Percentiles rank a stretch among this genome's conserved stretches.
Evolutionary conservation across 306 rosid species (phyloP).

Genomic region (Malus fusca): DNA sequence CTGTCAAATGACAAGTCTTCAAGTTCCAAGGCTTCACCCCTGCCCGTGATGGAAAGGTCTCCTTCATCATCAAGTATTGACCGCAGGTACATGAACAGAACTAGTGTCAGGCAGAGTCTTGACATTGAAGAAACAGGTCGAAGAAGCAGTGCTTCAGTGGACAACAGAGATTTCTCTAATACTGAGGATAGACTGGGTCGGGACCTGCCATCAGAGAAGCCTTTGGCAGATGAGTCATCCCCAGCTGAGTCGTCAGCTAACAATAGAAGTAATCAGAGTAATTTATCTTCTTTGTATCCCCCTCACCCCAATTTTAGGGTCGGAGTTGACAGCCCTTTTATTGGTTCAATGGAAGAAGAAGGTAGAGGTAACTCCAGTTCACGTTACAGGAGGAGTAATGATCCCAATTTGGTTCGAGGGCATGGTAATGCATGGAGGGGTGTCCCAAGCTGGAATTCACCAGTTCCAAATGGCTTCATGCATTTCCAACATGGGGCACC

Average conservation of each 20-base stretch:
- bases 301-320: constrained; percentile 63
- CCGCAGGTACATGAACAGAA: constrained; percentile 49
- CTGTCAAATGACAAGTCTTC: constrained; percentile 65
- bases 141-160: constrained; percentile 46
- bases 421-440: constrained; percentile 96
- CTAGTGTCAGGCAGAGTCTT: constrained; percentile 49
- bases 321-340: constrained; percentile 73
- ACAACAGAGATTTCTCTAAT: constrained; percentile 53
- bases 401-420: constrained; percentile 66
- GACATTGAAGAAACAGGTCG: constrained; percentile 79
- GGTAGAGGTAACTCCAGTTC: constrained; percentile 64
- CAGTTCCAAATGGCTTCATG: constrained; percentile 80
- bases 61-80: constrained; percentile 79
- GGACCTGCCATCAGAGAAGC: constrained; percentile 58
- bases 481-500: constrained; percentile 92
- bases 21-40: constrained; percentile 76
- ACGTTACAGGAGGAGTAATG: constrained; percentile 71
- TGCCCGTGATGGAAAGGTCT: constrained; percentile 62
- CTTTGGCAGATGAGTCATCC: constrained; percentile 52
- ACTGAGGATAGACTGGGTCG: constrained; percentile 59
- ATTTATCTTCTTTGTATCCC: constrained; percentile 55
- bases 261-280: constrained; percentile 54
- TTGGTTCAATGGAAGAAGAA: constrained; percentile 75
- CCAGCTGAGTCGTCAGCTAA: constrained; percentile 59
- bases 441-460: constrained; percentile 75